A percentile compares a stretch with the other conserved stretches of the same genome.
Evolutionary conservation across 2,329 filamentous ascomycete species (phyloP).

Genomic region (Annulohypoxylon truncatum): DNA sequence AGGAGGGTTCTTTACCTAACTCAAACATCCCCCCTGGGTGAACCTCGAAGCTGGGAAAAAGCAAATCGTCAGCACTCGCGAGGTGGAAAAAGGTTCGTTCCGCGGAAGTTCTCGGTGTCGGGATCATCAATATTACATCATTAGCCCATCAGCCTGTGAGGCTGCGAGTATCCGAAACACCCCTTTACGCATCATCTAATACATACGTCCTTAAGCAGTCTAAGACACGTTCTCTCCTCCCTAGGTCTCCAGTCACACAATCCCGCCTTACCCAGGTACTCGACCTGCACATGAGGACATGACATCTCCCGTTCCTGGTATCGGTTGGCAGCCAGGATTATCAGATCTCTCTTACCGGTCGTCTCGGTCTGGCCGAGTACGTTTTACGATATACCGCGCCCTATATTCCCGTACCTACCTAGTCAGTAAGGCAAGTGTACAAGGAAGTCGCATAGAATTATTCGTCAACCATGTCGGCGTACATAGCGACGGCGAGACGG

Average conservation of each 20-base stretch:
- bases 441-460: conserved; percentile 2
- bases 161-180: conserved; percentile 39
- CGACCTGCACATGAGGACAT: conserved; percentile 23
- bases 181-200: conserved; percentile 3
- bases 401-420: neutral
- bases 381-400: neutral
- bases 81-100: neutral
- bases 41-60: neutral
- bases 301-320: conserved; percentile 15
- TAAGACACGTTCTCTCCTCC: conserved; percentile 6
- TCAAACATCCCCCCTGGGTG: neutral
- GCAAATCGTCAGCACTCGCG: neutral
- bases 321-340: conserved; percentile 17
- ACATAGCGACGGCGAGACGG: conserved; percentile 31
- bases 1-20: neutral
- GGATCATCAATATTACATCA: conserved; percentile 35
- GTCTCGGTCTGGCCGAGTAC: conserved; percentile 4
- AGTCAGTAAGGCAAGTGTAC: conserved; percentile 23
- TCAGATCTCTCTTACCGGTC: neutral
- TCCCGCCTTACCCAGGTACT: neutral
- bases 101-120: conserved; percentile 8
- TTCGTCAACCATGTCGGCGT: conserved; percentile 6
- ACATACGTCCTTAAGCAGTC: neutral
- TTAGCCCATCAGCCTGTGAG: conserved; percentile 37
- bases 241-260: neutral